Evolutionary conservation across 495 filamentous ascomycete species (phyloP).

Genomic region (Aspergillus sclerotioniger): DNA sequence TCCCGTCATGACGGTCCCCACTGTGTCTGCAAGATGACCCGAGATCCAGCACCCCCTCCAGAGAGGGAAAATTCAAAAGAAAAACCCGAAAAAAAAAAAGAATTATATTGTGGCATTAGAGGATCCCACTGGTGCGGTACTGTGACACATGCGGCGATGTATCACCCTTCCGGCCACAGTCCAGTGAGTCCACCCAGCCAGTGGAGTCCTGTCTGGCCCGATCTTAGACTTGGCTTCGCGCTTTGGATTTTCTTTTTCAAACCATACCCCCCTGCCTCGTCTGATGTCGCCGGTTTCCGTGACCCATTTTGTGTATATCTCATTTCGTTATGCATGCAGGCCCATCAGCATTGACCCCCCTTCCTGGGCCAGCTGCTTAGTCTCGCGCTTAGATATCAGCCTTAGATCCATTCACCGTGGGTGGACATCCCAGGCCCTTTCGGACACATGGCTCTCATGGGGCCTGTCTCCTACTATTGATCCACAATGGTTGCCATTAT

Average conservation of each 20-base stretch:
- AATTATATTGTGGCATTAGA: background rate
- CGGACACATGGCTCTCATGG: constrained; percentile 19
- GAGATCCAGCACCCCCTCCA: constrained; percentile 3
- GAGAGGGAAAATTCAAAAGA: no score
- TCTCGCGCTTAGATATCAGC: constrained; percentile 16
- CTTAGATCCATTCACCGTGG: constrained; percentile 10
- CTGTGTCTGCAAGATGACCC: background rate
- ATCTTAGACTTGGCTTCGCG: background rate
- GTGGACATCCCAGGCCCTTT: constrained; percentile 8
- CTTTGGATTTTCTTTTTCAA: background rate
- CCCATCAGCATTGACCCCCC: constrained; percentile 7
- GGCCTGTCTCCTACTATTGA: constrained; percentile 12
- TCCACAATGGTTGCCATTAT: constrained; percentile 30
- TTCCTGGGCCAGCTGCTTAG: constrained; percentile 20
- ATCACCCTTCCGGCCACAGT: background rate
- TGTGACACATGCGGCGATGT: background rate
- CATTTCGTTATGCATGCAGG: constrained; percentile 7
- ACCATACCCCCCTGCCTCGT: background rate
- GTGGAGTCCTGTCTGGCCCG: background rate
- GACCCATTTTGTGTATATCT: constrained; percentile 3
- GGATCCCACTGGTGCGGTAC: background rate
- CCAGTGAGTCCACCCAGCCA: background rate
- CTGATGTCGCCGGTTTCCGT: background rate
- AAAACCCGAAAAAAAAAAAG: background rate
- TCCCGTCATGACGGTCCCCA: background rate